Evolutionary conservation across 768 basidiomycete species (phyloP).

Genomic region (Psilocybe cyanescens): DNA sequence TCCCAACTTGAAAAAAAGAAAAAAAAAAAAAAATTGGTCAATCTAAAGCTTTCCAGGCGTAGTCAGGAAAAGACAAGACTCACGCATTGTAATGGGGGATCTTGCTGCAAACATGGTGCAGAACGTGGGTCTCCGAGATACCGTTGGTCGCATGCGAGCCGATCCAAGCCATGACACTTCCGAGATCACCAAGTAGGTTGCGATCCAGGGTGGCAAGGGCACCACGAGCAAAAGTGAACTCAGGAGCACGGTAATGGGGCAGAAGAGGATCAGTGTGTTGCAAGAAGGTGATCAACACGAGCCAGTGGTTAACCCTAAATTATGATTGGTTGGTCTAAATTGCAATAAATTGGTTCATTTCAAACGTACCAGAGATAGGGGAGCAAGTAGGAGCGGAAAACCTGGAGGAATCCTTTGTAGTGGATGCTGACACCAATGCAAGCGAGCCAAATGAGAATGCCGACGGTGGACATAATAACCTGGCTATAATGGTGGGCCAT

Average conservation of each 20-base stretch:
- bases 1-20: conserved; percentile 67
- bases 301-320: conserved; percentile 86
- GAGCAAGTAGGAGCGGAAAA: conserved; percentile 80
- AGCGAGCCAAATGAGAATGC: conserved; percentile 74
- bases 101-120: conserved; percentile 92
- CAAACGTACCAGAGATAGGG: conserved; percentile 80
- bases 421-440: conserved; percentile 59
- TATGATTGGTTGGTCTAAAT: background rate
- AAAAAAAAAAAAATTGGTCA: background rate
- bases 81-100: conserved; percentile 94
- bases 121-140: conserved; percentile 92
- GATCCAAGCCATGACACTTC: conserved; percentile 81
- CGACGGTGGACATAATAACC: conserved; percentile 82
- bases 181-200: conserved; percentile 75
- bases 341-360: background rate
- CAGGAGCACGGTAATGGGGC: conserved; percentile 88
- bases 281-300: conserved; percentile 95
- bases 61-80: conserved; percentile 22
- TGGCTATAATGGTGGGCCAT: conserved; percentile 77
- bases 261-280: conserved; percentile 97
- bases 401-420: conserved; percentile 67
- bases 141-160: conserved; percentile 87
- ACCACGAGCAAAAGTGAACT: conserved; percentile 94
- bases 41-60: background rate
- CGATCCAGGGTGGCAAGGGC: conserved; percentile 93